Evolutionary conservation across 192 early-diverging fungal genomes (phyloP).

Genomic region (Borealophlyctis nickersoniae): DNA sequence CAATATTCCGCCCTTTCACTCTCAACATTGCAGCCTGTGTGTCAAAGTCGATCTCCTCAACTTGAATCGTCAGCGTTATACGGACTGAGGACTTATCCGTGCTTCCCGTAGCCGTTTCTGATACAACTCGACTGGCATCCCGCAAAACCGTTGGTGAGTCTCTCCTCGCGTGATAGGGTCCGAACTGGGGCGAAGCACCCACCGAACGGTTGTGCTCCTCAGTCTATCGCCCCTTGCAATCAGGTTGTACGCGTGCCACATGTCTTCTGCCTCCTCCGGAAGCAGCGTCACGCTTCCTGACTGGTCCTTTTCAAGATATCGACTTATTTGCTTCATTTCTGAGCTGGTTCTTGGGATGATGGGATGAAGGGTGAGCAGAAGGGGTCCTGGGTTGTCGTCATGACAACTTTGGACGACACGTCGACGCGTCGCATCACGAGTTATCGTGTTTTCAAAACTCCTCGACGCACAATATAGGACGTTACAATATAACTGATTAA

Average conservation of each 20-base stretch:
- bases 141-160: slow-evolving; percentile 6
- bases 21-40: slow-evolving; percentile 77
- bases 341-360: no score
- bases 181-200: slow-evolving; percentile 18
- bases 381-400: no score
- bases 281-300: slow-evolving; percentile 79
- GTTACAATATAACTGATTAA: no score
- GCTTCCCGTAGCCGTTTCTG: slow-evolving; percentile 83
- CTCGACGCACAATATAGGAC: no score
- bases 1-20: slow-evolving; percentile 82
- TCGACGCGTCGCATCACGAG: no score
- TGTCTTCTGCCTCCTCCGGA: slow-evolving; percentile 92
- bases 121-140: slow-evolving; percentile 78
- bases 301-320: slow-evolving; percentile 70
- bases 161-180: not conserved
- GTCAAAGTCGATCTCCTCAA: slow-evolving; percentile 90
- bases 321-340: slow-evolving; percentile 77
- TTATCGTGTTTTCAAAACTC: no score
- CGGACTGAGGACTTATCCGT: slow-evolving; percentile 78
- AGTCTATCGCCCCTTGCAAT: slow-evolving; percentile 83
- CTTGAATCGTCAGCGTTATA: slow-evolving; percentile 76
- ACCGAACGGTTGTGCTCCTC: slow-evolving; percentile 82
- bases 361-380: no score
- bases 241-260: slow-evolving; percentile 91
- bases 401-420: no score